Percentiles rank a stretch among this genome's conserved stretches.
Conservation (phyloP, 768 basidiomycete species). For the Pleurotus tuoliensis region DNA sequence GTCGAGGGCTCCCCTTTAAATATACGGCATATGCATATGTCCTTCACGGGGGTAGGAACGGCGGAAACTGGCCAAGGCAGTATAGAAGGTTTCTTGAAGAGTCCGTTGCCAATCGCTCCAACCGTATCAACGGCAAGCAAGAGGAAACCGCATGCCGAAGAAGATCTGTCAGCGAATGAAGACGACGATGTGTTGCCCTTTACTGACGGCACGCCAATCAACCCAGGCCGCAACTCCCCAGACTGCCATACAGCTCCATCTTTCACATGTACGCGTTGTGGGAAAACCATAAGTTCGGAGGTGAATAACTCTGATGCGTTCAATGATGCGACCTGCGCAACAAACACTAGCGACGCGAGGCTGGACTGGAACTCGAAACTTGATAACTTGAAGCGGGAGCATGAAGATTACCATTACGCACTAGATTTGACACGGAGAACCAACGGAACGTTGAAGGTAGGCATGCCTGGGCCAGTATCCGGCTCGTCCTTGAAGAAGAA, state of each 20-base stretch:
- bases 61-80: conserved; percentile 77
- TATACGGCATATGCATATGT: conserved; percentile 67
- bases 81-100: conserved; percentile 83
- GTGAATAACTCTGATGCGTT: conserved; percentile 13
- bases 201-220: not conserved
- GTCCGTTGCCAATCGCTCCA: conserved; percentile 22
- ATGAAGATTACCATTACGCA: conserved; percentile 89
- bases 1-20: conserved; percentile 44
- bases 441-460: conserved; percentile 13
- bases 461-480: conserved; percentile 9
- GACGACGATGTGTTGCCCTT: not conserved
- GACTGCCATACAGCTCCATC: conserved; percentile 19
- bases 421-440: conserved; percentile 59
- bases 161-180: not conserved
- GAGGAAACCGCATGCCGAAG: not conserved
- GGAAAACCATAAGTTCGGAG: conserved; percentile 37
- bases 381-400: conserved; percentile 46
- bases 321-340: conserved; percentile 14
- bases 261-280: conserved; percentile 60
- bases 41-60: conserved; percentile 74
- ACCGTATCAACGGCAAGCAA: conserved; percentile 23
- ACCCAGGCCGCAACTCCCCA: too few species aligned
- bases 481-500: conserved; percentile 13
- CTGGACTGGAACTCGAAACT: conserved; percentile 33
- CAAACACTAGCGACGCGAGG: conserved; percentile 28